Evolutionary conservation across 164 flowering plant species (phyloP), one percentile per base, ranked within the genome.

Genomic region (Platanus orientalis): DNA sequence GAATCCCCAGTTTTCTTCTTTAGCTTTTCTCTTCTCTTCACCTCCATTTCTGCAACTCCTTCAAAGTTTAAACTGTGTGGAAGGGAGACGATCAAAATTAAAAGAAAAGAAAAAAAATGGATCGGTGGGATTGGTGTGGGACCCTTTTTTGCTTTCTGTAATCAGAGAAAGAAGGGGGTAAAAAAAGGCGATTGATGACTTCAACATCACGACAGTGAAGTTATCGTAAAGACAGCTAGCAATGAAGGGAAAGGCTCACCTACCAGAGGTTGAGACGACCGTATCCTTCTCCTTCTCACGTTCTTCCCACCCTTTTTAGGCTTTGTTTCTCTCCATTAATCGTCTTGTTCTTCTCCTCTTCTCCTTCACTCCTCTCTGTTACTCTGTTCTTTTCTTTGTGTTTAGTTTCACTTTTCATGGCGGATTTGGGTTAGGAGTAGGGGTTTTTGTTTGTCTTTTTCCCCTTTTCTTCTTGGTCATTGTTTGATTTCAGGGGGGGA

Each of bases 201-300:
- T 81, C 82, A 78, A 76, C 80, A 63, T 75, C 82, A 79, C 65
- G 85, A 79, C 78, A 79, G 82, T 34, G 76, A 67, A 40, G 60
- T 71, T 40, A 64, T 58, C 25, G 77, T 65, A 76, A 81, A 76
- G 79, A 76, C 88, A 86, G 88, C 88, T 86, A 73, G 91, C 91
- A 84, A 63, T 82, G 87, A 82, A 75, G 78, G 60, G 54, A 71
- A 72, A 80, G 72, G 69, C 80, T 78, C 82, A 83, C 91, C 91
- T 80, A 82, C 82, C 86, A 34, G 70, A 71, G 66, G 29, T 56
- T 28, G 40, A 36, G 42, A 9, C 26, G 6, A 28, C 28, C 54
- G 24, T 54, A 54, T 39, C 53, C 64, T 60, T 68, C 54, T 55
- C 24, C 49, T 26, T 54, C 27, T 54, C 50, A 19, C 56, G 58